These are phyloP conservation scores for Boechera retrofracta DNA, from an alignment of 345 rosid species.

Conservation along the genomic window DNA sequence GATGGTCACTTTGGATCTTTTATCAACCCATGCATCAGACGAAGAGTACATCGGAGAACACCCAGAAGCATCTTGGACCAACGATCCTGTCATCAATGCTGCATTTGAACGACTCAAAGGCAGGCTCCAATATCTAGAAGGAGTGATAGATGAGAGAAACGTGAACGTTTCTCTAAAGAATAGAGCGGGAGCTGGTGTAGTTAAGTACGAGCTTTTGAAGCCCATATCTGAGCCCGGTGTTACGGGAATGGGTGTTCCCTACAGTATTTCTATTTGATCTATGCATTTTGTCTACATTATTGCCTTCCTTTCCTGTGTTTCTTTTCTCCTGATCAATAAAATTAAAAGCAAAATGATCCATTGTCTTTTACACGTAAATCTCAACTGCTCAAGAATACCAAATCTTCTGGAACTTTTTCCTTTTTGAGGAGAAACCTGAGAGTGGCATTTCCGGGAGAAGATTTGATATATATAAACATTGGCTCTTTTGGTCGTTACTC, in stretches of 20 bases:
- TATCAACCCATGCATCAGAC: conserved; percentile 47
- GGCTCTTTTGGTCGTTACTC: too few species aligned
- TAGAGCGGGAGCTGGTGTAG: conserved; percentile 48
- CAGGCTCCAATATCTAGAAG: conserved; percentile 39
- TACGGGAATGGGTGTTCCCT: conserved; percentile 47
- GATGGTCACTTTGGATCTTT: conserved; percentile 45
- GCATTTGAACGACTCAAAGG: conserved; percentile 42
- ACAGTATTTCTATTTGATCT: conserved; percentile 41
- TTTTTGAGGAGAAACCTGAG: too few species aligned
- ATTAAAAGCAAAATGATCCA: not conserved
- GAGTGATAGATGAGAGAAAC: conserved; percentile 46
- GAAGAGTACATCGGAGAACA: conserved; percentile 46
- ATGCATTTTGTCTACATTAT: not conserved
- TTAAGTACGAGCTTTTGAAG: conserved; percentile 48
- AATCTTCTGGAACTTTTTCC: too few species aligned
- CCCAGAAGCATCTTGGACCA: conserved; percentile 38
- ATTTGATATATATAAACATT: too few species aligned
- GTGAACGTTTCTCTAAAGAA: conserved; percentile 40
- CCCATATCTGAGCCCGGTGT: conserved; percentile 37
- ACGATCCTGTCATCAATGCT: conserved; percentile 35
- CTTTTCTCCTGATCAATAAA: not conserved
- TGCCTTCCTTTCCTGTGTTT: not conserved
- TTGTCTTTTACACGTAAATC: not conserved
- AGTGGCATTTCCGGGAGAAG: not conserved
- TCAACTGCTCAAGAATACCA: not conserved